These are phyloP conservation scores for Verticillium nubilum DNA, from an alignment of 2,329 filamentous ascomycete genomes.

Conservation along the genomic window DNA sequence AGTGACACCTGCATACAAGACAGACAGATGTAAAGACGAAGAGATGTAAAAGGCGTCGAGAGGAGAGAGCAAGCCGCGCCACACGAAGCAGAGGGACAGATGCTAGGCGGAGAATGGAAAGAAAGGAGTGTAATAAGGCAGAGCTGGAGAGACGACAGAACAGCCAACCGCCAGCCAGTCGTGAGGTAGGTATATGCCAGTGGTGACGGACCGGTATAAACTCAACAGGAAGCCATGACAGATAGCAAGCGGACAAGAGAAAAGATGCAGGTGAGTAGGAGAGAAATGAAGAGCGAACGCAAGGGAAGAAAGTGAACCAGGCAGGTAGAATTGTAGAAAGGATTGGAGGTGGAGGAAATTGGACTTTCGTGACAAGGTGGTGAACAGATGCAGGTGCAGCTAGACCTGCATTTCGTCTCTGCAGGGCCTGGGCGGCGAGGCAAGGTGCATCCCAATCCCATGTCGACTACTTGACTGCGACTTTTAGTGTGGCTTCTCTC, in stretches of 20 bases:
- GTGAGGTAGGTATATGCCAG: neutral
- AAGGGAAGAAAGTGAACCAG: conserved; percentile 9
- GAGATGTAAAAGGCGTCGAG: too few species aligned
- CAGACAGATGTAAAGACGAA: too few species aligned
- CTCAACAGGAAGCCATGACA: conserved; percentile 7
- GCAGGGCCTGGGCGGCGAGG: neutral
- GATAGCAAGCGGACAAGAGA: conserved; percentile 6
- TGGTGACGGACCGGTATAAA: neutral
- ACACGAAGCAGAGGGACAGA: too few species aligned
- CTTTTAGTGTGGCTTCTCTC: too few species aligned
- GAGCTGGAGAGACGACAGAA: neutral
- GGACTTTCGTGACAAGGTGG: neutral
- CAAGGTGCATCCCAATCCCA: neutral
- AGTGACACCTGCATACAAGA: too few species aligned
- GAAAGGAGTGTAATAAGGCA: too few species aligned
- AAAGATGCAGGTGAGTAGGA: conserved; percentile 5
- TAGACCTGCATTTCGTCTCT: neutral
- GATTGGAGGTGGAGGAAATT: conserved; percentile 2
- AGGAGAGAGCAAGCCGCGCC: too few species aligned
- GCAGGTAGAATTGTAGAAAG: conserved; percentile 11
- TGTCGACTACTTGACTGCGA: neutral
- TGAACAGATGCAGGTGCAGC: neutral
- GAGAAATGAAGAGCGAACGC: neutral
- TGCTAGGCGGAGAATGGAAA: too few species aligned
- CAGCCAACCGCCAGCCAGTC: neutral